Conservation (phyloP, 208 protist genomes). For the Crithidia brevicula region DNA sequence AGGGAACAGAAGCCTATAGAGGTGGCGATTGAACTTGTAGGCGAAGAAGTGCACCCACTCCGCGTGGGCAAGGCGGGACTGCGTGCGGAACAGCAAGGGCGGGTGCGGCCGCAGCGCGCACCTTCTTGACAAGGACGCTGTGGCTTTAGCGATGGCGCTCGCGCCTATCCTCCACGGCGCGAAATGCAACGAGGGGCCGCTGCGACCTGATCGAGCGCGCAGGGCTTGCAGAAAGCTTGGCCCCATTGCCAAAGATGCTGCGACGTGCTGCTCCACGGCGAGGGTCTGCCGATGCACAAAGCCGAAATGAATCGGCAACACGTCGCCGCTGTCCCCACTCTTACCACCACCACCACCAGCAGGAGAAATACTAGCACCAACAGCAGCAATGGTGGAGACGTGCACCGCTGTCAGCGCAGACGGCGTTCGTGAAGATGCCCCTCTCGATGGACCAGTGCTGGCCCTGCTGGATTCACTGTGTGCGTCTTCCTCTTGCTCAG, state of each 20-base stretch:
- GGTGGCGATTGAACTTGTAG: slow-evolving; percentile 42
- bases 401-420: slow-evolving; percentile 10
- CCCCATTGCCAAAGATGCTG: background rate
- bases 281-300: slow-evolving; percentile 23
- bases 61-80: slow-evolving; percentile 32
- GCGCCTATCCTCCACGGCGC: slow-evolving; percentile 7
- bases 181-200: slow-evolving; percentile 1
- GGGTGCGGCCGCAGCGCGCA: slow-evolving; percentile 17
- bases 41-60: slow-evolving; percentile 60
- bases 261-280: background rate
- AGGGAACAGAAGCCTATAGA: slow-evolving; percentile 55
- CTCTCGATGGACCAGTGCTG: too few relatives aligned
- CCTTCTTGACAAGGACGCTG: background rate
- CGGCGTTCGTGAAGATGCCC: background rate
- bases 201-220: background rate
- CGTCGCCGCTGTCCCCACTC: background rate
- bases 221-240: background rate
- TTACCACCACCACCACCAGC: background rate
- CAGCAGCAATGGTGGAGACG: background rate
- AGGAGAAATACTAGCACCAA: background rate
- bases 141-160: background rate
- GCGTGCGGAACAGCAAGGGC: slow-evolving; percentile 49
- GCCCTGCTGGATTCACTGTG: background rate
- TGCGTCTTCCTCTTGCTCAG: background rate
- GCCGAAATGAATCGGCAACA: slow-evolving; percentile 7